phyloP scores from a whole-genome alignment of 306 rosid species.

The Vigna reflexopilosa region DNA sequence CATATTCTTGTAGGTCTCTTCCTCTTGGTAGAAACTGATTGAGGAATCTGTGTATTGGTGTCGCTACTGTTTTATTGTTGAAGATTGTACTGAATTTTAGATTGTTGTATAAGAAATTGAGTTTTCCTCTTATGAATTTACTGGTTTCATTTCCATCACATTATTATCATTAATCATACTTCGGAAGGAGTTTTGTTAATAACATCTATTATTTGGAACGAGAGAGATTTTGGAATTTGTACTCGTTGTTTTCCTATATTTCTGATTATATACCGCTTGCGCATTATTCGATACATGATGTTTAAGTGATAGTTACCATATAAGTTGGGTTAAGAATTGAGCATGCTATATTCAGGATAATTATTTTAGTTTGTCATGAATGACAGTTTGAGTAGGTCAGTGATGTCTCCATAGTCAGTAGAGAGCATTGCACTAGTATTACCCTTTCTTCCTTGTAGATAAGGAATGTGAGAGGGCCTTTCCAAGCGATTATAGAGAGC shows the following conservation, averaged over 20 bases:
- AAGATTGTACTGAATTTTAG: conserved; percentile 29
- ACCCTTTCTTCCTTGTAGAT: neutral
- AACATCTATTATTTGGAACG: neutral
- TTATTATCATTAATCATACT: conserved; percentile 7
- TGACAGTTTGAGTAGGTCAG: neutral
- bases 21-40: conserved; percentile 93
- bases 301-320: neutral
- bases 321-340: neutral
- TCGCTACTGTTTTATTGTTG: conserved; percentile 12
- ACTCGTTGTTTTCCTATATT: conserved; percentile 4
- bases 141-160: neutral
- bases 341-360: neutral
- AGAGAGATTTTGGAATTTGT: conserved; percentile 9
- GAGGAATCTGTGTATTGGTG: conserved; percentile 18
- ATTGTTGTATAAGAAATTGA: conserved; percentile 10
- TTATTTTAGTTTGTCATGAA: neutral
- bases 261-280: neutral
- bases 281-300: neutral
- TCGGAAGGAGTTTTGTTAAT: conserved; percentile 3
- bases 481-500: neutral
- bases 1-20: conserved; percentile 78
- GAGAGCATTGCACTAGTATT: neutral
- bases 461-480: neutral
- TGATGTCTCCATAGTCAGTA: neutral
- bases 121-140: conserved; percentile 23